Evolutionary conservation across 176 grass and related monocot species (phyloP).

Genomic region (Aegilops speltoides): DNA sequence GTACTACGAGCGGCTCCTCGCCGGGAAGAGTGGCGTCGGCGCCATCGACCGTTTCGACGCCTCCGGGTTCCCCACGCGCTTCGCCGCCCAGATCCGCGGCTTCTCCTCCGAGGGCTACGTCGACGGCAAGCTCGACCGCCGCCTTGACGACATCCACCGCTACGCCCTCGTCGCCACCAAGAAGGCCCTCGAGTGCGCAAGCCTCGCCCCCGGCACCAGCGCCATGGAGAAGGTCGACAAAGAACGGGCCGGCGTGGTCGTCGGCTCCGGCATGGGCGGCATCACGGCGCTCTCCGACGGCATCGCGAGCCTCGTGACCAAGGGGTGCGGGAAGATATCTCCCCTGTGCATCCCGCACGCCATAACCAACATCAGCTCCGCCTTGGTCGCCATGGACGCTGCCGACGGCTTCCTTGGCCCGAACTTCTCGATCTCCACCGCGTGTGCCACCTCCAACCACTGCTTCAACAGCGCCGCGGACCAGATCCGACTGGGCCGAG

Average conservation of each 20-base stretch:
- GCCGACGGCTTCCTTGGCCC: not conserved
- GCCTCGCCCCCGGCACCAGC: slow-evolving; percentile 27
- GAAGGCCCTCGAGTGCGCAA: slow-evolving; percentile 54
- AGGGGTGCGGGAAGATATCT: slow-evolving; percentile 17
- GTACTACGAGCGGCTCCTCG: slow-evolving; percentile 46
- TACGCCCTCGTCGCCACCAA: slow-evolving; percentile 50
- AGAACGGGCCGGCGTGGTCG: slow-evolving; percentile 30
- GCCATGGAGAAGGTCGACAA: slow-evolving; percentile 24
- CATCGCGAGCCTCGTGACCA: slow-evolving; percentile 5
- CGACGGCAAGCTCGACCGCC: slow-evolving; percentile 33
- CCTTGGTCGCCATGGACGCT: slow-evolving; percentile 25
- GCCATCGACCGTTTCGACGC: slow-evolving; percentile 45
- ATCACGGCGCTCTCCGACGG: slow-evolving; percentile 7
- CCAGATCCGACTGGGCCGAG: slow-evolving; percentile 41
- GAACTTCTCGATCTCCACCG: slow-evolving; percentile 32
- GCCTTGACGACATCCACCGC: slow-evolving; percentile 46
- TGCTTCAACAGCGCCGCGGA: slow-evolving; percentile 36
- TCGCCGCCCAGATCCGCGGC: slow-evolving; percentile 45
- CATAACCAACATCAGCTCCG: slow-evolving; percentile 26
- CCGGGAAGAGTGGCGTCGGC: slow-evolving; percentile 31
- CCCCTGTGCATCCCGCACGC: slow-evolving; percentile 17
- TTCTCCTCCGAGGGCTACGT: slow-evolving; percentile 47
- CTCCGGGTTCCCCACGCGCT: slow-evolving; percentile 20
- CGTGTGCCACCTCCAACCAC: slow-evolving; percentile 47
- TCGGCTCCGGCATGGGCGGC: slow-evolving; percentile 38